These are phyloP conservation scores for Boletus rubropictus DNA, from an alignment of 768 basidiomycete genomes.

Conservation along the genomic window DNA sequence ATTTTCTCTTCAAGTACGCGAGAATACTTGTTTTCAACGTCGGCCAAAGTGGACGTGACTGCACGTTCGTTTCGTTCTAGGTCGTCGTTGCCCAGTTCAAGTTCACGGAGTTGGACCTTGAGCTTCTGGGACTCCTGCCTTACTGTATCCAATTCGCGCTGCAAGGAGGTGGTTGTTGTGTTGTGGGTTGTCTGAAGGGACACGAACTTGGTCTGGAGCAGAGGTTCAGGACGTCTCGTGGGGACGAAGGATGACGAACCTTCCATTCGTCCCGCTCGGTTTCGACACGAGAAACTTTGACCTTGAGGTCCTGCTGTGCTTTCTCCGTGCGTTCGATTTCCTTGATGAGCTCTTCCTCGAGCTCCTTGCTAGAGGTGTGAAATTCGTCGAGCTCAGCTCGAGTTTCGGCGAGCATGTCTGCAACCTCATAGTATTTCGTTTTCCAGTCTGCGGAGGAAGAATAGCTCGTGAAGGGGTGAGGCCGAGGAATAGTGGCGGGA, in stretches of 20 bases:
- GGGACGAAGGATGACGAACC: constrained; percentile 41
- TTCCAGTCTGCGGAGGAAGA: constrained; percentile 66
- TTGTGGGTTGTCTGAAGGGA: constrained; percentile 86
- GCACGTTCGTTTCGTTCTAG: constrained; percentile 92
- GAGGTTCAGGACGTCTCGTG: constrained; percentile 1
- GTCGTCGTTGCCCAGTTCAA: constrained; percentile 98
- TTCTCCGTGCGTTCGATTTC: constrained; percentile 87
- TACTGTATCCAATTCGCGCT: constrained; percentile 82
- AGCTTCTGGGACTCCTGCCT: constrained; percentile 66
- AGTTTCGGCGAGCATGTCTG: constrained; percentile 80
- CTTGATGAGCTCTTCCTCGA: constrained; percentile 88
- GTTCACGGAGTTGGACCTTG: constrained; percentile 74
- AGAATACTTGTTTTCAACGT: constrained; percentile 84
- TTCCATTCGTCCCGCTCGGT: constrained; percentile 89
- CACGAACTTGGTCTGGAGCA: constrained; percentile 70
- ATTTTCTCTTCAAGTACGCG: constrained; percentile 95
- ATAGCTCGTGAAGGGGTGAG: constrained; percentile 39
- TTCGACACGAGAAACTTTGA: constrained; percentile 65
- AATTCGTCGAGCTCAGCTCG: constrained; percentile 84
- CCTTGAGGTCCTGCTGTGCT: constrained; percentile 72
- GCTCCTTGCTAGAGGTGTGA: constrained; percentile 80
- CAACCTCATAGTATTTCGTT: constrained; percentile 73
- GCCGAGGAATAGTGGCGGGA: constrained; percentile 14
- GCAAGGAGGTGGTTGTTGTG: constrained; percentile 83
- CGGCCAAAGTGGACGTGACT: constrained; percentile 74